Evolutionary conservation across 305 asterid species (phyloP).

Genomic region (Fraxinus nigra): DNA sequence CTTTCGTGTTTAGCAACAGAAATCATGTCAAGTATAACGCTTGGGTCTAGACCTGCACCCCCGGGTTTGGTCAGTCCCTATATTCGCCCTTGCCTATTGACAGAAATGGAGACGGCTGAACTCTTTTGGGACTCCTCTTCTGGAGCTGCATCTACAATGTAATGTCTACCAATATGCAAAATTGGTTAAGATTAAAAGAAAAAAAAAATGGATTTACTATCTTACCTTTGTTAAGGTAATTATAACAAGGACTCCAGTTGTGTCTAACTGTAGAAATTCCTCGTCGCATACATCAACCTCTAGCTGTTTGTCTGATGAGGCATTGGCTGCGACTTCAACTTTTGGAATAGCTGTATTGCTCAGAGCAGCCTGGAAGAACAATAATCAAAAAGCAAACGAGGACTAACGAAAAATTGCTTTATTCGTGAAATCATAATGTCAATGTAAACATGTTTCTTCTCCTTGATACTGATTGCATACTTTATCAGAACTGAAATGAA

Average conservation of each 20-base stretch:
- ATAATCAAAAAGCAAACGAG: background rate
- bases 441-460: background rate
- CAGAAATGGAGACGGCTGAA: conserved; percentile 72
- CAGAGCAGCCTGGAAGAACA: conserved; percentile 64
- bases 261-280: conserved; percentile 78
- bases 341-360: conserved; percentile 83
- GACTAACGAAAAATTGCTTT: background rate
- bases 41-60: conserved; percentile 76
- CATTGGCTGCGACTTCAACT: conserved; percentile 61
- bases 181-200: background rate
- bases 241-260: conserved; percentile 61
- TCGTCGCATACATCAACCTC: conserved; percentile 82
- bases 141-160: conserved; percentile 74
- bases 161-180: conserved; percentile 73
- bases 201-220: too few species aligned
- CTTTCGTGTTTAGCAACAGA: conserved; percentile 69
- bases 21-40: conserved; percentile 71
- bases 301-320: conserved; percentile 64
- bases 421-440: background rate
- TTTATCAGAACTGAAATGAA: background rate
- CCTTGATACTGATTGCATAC: too few species aligned
- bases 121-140: conserved; percentile 97
- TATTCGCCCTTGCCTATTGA: conserved; percentile 61
- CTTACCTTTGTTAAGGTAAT: conserved; percentile 80
- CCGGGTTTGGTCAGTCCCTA: conserved; percentile 83